phyloP scores from a whole-genome alignment of 2,329 filamentous ascomycete genomes.

The Hymenotorrendiella dingleyae region DNA sequence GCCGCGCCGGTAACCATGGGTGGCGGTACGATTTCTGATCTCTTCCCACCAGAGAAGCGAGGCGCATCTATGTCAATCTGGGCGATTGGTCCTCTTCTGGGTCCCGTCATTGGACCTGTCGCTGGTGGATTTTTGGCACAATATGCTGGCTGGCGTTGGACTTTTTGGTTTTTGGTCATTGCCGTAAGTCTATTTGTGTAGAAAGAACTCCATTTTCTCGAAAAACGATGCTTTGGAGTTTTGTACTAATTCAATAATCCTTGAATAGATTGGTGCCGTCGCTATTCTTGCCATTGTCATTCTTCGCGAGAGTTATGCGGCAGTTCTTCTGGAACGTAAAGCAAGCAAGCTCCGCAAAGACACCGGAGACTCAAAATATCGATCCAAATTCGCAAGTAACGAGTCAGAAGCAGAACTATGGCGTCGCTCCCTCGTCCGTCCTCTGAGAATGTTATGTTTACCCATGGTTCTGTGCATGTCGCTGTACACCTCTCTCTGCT shows the following conservation, averaged over 20 bases:
- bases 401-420: background rate
- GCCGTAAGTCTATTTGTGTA: constrained; percentile 6
- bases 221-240: no score
- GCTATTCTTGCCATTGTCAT: constrained; percentile 4
- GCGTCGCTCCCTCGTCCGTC: constrained; percentile 24
- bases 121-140: constrained; percentile 43
- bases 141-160: constrained; percentile 45
- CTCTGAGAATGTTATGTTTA: constrained; percentile 35
- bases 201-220: no score
- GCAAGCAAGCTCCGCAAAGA: constrained; percentile 37
- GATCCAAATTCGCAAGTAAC: background rate
- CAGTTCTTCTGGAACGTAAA: constrained; percentile 39
- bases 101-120: constrained; percentile 34
- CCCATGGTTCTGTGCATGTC: constrained; percentile 36
- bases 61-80: constrained; percentile 18
- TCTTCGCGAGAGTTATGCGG: constrained; percentile 40
- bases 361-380: constrained; percentile 39
- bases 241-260: no score
- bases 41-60: constrained; percentile 15
- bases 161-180: constrained; percentile 43
- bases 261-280: no score
- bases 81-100: constrained; percentile 26
- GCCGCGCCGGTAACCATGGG: constrained; percentile 32
- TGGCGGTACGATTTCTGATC: constrained; percentile 20
- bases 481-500: constrained; percentile 43